phyloP scores from a whole-genome alignment of 1,284 basidiomycete species.

The Inonotus obliquus region DNA sequence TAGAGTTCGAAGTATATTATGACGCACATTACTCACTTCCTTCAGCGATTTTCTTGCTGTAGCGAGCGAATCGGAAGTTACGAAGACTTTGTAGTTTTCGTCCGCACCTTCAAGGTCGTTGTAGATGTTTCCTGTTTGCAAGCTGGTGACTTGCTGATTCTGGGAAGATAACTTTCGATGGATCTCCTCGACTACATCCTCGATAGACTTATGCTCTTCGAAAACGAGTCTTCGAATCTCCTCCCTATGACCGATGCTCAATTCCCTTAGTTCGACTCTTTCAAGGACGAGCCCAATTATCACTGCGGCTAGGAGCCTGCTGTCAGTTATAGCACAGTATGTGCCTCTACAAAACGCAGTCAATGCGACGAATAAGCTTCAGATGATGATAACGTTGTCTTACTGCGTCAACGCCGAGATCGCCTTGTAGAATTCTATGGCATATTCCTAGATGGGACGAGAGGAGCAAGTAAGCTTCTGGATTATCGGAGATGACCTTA shows the following conservation, averaged over 20 bases:
- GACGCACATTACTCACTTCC: background rate
- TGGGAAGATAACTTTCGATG: background rate
- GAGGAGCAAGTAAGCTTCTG: background rate
- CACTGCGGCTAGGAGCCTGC: constrained; percentile 46
- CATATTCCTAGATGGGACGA: constrained; percentile 1
- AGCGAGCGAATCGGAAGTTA: background rate
- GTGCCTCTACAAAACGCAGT: constrained; percentile 4
- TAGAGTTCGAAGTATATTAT: background rate
- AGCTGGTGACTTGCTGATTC: background rate
- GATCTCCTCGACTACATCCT: background rate
- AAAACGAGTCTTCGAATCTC: background rate
- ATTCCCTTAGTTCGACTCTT: constrained; percentile 52
- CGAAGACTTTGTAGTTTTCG: background rate
- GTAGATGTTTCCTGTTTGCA: background rate
- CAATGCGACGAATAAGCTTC: constrained; percentile 13
- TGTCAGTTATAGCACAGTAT: constrained; percentile 51
- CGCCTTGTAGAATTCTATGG: constrained; percentile 4
- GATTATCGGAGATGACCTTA: background rate
- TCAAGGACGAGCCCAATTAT: constrained; percentile 52
- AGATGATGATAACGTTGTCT: constrained; percentile 26
- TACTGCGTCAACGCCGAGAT: background rate
- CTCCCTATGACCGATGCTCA: constrained; percentile 35
- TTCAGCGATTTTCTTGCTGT: background rate
- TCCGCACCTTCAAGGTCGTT: background rate
- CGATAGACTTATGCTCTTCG: background rate